Base-by-base conservation (phyloP, 257 asterid genomes). In the Fraxinus pennsylvanica region DNA sequence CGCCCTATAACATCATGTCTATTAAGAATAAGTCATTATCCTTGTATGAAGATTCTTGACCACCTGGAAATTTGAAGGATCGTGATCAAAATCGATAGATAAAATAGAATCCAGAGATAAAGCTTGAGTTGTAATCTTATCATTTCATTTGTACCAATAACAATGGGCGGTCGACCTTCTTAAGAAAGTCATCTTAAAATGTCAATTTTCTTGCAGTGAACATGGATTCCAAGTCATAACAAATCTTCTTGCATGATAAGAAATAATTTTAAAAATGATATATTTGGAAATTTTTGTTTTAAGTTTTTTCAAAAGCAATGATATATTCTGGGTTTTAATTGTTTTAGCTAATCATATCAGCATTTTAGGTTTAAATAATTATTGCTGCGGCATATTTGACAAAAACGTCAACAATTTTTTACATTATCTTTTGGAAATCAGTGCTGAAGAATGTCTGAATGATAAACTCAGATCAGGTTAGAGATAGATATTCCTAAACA, bases 391-490 rank as follows among this genome's bases (percentile, higher is more conserved):
- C 77, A 76, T 59, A 76, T 17, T 78, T 78, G 75, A 76, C 14
- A 72, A 27, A 27, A n/a, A 6, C 29, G 74, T 35, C 13, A 54
- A 38, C 52, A 76, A 39, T 66, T 57, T n/a, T 25, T 43, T 14
- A 59, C 38, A 65, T 30, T 9, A 29, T 66, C 65, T 39, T 3
- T 50, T 82, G 13, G 21, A 32, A 27, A 22, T 50, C 71, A 22
- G 59, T 68, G 82, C 69, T 74, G 22, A 82, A 22, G 81, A 75
- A 76, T 79, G 39, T 72, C 74, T 33, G 29, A 75, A 33, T n/a
- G 68, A 74, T 82, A 71, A n/a, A 59, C 27, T 38, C 36, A 38
- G 78, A 78, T 74, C 71, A 78, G 68, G n/a, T 66, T 63, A 15
- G n/a, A 67, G 63, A 65, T 79, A 35, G 25, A 47, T 68, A 71